phyloP scores from a whole-genome alignment of 345 rosid species.

The Passiflora organensis region DNA sequence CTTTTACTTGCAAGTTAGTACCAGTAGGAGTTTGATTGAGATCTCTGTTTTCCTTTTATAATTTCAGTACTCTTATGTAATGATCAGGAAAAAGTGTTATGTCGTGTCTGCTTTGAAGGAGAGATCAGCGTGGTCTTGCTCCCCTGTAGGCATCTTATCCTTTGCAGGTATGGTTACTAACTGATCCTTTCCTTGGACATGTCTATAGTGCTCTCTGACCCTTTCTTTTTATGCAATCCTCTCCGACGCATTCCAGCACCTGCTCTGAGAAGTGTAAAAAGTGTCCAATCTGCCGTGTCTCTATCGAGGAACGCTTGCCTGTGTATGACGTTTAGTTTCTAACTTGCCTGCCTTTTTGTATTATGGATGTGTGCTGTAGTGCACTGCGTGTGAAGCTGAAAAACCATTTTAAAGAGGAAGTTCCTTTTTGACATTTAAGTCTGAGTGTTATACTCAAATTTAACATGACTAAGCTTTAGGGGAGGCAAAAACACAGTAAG shows the following conservation, averaged over 20 bases:
- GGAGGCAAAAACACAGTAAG: background rate
- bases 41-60: no score
- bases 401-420: constrained; percentile 13
- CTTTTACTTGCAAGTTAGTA: no score
- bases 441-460: constrained; percentile 1
- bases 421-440: constrained; percentile 1
- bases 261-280: constrained; percentile 89
- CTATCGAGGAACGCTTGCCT: constrained; percentile 69
- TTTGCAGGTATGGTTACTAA: constrained; percentile 69
- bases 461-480: background rate
- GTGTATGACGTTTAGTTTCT: constrained; percentile 76
- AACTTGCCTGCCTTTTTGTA: constrained; percentile 5
- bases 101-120: constrained; percentile 89
- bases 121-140: constrained; percentile 85
- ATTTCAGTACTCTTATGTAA: no score
- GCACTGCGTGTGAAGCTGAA: constrained; percentile 11
- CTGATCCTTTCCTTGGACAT: background rate
- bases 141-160: constrained; percentile 89
- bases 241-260: constrained; percentile 45
- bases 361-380: background rate
- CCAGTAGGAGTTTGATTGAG: no score
- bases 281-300: constrained; percentile 82
- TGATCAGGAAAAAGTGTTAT: constrained; percentile 86
- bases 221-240: background rate
- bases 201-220: background rate